A percentile compares a stretch with the other conserved stretches of the same genome.
Conservation (phyloP, 371 early-diverging fungal species). For the Mucor racemosus region DNA sequence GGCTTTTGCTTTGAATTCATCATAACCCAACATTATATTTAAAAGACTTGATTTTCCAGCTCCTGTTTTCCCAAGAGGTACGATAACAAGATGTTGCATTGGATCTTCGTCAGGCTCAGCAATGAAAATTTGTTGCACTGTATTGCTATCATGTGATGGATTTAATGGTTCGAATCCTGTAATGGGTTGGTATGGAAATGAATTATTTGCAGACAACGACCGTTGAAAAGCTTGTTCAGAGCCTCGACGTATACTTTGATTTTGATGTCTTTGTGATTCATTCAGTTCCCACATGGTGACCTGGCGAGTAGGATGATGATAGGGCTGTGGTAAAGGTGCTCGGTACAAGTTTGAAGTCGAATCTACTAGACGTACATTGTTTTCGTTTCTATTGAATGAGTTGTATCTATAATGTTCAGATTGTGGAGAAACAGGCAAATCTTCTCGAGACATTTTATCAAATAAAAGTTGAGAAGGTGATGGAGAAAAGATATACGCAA, state of each 20-base stretch:
- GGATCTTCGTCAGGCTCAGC: slow-evolving; percentile 29
- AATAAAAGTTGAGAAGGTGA: neutral
- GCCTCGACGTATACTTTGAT: slow-evolving; percentile 4
- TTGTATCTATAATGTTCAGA: slow-evolving; percentile 4
- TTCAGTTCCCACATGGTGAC: slow-evolving; percentile 13
- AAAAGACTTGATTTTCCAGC: slow-evolving; percentile 57
- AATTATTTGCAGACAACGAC: neutral
- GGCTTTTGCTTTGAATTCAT: slow-evolving; percentile 52
- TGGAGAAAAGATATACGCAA: neutral
- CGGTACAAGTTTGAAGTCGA: neutral
- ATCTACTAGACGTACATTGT: slow-evolving; percentile 6
- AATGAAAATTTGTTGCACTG: slow-evolving; percentile 11
- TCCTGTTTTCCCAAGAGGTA: slow-evolving; percentile 32
- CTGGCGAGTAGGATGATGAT: slow-evolving; percentile 14
- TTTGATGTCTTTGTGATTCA: neutral
- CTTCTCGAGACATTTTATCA: neutral
- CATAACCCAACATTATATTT: slow-evolving; percentile 53
- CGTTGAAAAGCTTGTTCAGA: neutral
- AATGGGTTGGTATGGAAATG: slow-evolving; percentile 26
- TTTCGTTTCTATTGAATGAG: neutral
- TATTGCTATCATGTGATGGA: neutral
- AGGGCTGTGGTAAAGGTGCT: slow-evolving; percentile 19
- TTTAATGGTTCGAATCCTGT: slow-evolving; percentile 6
- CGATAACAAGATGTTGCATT: slow-evolving; percentile 24
- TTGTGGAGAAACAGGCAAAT: neutral